Conservation (phyloP, 2,329 filamentous ascomycete species). For the Cercospora nicotianae region DNA sequence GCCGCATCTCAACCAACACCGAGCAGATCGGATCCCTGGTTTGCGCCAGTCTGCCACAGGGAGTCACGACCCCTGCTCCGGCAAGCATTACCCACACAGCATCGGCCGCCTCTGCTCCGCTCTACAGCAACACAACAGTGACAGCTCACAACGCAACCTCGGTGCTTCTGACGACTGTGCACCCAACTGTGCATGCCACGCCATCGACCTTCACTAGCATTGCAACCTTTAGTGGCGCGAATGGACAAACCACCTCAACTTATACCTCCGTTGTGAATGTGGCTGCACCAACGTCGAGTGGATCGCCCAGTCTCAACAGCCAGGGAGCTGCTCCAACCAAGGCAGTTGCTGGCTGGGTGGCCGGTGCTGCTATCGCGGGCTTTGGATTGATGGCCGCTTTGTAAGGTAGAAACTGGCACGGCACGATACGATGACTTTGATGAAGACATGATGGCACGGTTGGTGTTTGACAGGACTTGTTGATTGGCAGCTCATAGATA, state of each 20-base stretch:
- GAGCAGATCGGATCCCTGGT: slow-evolving; percentile 30
- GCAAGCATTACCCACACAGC: slow-evolving; percentile 17
- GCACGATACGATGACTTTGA: not conserved
- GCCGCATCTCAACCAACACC: slow-evolving; percentile 31
- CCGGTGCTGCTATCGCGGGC: slow-evolving; percentile 11
- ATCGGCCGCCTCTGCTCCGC: slow-evolving; percentile 8
- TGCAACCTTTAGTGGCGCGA: slow-evolving; percentile 15
- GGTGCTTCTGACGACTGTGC: slow-evolving; percentile 18
- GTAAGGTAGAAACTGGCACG: not conserved
- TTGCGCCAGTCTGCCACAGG: slow-evolving; percentile 19
- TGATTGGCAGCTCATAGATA: not conserved
- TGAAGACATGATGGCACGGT: not conserved
- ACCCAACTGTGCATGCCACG: not conserved
- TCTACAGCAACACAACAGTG: slow-evolving; percentile 15
- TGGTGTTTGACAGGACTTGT: not conserved
- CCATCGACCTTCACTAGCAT: slow-evolving; percentile 23
- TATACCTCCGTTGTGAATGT: slow-evolving; percentile 17
- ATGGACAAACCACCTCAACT: slow-evolving; percentile 18
- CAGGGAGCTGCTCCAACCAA: slow-evolving; percentile 13
- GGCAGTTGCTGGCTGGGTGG: slow-evolving; percentile 4
- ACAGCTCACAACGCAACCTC: slow-evolving; percentile 19
- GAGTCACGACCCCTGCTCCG: slow-evolving; percentile 3
- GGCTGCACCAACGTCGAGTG: slow-evolving; percentile 8
- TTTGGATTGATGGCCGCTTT: slow-evolving; percentile 15
- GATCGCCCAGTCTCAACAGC: slow-evolving; percentile 17